These are phyloP conservation scores for Globisporangium splendens DNA, from an alignment of 352 stramenopile genomes.

Conservation along the genomic window DNA sequence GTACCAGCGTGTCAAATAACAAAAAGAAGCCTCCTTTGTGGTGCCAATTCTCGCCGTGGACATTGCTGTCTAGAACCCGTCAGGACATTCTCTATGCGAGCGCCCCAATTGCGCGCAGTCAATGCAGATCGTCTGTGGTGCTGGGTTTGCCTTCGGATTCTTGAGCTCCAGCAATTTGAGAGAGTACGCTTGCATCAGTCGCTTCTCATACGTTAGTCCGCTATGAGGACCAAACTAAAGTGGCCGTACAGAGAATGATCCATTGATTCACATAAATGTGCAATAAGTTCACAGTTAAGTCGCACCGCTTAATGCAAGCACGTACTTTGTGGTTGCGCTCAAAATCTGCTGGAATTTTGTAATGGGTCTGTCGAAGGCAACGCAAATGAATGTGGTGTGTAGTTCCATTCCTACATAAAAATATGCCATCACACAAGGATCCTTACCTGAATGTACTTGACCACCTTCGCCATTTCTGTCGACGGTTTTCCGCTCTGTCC, in stretches of 20 bases:
- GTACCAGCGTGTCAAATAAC: constrained; percentile 42
- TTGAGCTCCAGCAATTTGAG: constrained; percentile 41
- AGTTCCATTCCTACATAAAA: neutral
- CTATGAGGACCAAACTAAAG: constrained; percentile 62
- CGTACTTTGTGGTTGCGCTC: constrained; percentile 43
- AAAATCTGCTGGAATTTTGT: constrained; percentile 38
- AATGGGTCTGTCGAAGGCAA: constrained; percentile 33
- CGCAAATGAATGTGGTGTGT: neutral
- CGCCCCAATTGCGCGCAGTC: constrained; percentile 48
- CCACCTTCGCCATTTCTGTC: constrained; percentile 28
- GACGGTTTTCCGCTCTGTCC: constrained; percentile 28
- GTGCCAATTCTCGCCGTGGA: no score
- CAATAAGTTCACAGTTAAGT: neutral
- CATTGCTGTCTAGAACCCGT: constrained; percentile 40
- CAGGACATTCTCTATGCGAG: constrained; percentile 42
- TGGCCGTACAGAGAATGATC: no score
- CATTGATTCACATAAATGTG: no score
- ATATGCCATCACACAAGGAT: neutral
- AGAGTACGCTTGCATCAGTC: constrained; percentile 54
- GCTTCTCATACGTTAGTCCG: constrained; percentile 53
- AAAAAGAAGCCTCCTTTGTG: neutral
- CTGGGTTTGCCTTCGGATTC: constrained; percentile 7
- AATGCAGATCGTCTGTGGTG: constrained; percentile 43
- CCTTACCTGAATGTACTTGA: constrained; percentile 49
- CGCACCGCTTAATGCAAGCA: neutral